Evolutionary conservation across 306 rosid genomes (phyloP), one percentile per base, ranked within the genome.

Genomic region (Cicer cuneatum): DNA sequence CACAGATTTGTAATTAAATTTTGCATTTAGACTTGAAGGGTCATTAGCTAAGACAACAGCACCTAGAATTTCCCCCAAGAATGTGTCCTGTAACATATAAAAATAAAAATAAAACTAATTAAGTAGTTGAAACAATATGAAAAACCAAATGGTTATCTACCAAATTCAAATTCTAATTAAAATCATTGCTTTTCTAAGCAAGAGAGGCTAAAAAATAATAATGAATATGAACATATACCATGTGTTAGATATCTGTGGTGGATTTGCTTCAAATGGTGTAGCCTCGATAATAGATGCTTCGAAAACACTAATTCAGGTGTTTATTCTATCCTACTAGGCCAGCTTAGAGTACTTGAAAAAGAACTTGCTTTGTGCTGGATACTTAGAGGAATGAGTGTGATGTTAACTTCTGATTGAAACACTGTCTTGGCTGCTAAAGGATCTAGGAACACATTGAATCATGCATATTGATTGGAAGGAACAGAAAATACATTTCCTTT

Each of bases 391-490:
- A 94, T 69, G 53, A 94, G 88, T 46, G 86, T 90, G 79, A 94
- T 83, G 76, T 84, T 83, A 37, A 88, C 78, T 39, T 61, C 15
- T 5, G 99, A 94, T 63, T 84, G 79, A 24, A 90, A 82, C 14
- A 94, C 93, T 0, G 69, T 74, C 58, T 87, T 90, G 65, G 96
- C 96, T 77, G 93, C 96, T 33, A 87, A 51, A 33, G 99, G 97
- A 62, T 94, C 97, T 46, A 94, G 82, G 60, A 88, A 91, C 89
- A 94, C 86, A 37, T 92, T 92, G 88, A 90, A 87, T 77, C 92
- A 97, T 66, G 95, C 96, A 82, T 88, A 87, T 65, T 70, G 12
- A 59, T 89, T 90, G 16, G 95, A 90, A 47, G 97, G 88, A 75
- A 86, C 73, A 4, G 96, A 71, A 70, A 92, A 94, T 35, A 92